phyloP scores from a whole-genome alignment of 768 basidiomycete species.

The Lentinula aciculospora region DNA sequence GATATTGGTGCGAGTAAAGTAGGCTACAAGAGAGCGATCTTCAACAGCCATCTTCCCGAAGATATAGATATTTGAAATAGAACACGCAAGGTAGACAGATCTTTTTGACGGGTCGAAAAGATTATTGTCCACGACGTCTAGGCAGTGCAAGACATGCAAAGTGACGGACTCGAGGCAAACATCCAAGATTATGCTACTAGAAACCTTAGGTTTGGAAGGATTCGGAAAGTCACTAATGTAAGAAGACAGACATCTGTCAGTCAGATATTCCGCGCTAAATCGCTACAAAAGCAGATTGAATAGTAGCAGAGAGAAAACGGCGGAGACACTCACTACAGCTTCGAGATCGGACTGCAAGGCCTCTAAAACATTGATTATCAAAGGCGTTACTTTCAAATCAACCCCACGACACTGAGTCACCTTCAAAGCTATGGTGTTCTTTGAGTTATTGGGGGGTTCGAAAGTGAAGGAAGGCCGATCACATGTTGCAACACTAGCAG shows the following conservation, averaged over 20 bases:
- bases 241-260: background rate
- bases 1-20: background rate
- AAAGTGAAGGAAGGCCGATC: background rate
- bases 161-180: background rate
- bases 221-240: background rate
- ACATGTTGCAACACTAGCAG: background rate
- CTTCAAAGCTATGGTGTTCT: conserved; percentile 31
- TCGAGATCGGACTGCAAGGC: conserved; percentile 43
- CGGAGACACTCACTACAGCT: background rate
- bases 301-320: background rate
- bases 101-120: background rate
- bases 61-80: background rate
- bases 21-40: background rate
- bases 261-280: background rate
- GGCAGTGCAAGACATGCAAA: background rate
- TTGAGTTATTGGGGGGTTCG: background rate
- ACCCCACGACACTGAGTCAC: conserved; percentile 32
- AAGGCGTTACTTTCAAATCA: conserved; percentile 47
- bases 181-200: background rate
- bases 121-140: background rate
- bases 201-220: background rate
- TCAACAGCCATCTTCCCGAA: background rate
- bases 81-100: background rate
- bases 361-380: conserved; percentile 38
- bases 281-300: background rate